Evolutionary conservation across 1,284 basidiomycete genomes (phyloP), one percentile per base, ranked within the genome.

Genomic region (Boletus mariae): DNA sequence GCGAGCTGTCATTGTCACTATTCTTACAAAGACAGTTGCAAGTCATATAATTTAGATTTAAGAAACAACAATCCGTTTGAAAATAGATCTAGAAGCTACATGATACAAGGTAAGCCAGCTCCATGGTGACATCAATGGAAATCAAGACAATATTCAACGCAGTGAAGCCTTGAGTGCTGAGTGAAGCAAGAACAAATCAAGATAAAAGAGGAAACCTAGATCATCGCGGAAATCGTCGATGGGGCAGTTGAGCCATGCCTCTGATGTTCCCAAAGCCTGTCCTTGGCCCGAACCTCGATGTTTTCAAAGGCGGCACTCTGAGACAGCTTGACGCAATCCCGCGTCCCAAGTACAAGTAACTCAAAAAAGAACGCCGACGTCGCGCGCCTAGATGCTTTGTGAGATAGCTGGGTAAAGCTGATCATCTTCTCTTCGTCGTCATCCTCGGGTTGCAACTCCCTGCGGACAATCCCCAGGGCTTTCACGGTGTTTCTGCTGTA

Each of bases 291-390:
- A 40, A 98, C 79, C 63, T 90, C 80, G 58, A 99, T 96, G 68
- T 95, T 92, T 58, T 87, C 90, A 65, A 93, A 98, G 0, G 90
- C 75, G 9, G 73, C 74, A 20, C 72, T 64, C 70, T 99, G 96
- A 15, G 83, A 73, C 45, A 98, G 73, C 61, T 86, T 84, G 61
- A 99, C 76, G 65, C 90, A 92, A 68, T 98, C 94, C 42, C 92
- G 86, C 1, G 95, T 98, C 9, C 92, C 89, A 2, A 99, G 83
- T 4, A 98, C 92, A 29, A 99, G 85, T 49, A 98, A 74, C 72
- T 99, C 96, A 66, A 98, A 99, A 80, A 99, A 99, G 80, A 99
- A 98, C 2, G 92, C 86, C 0, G 94, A 85, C 0, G 95, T 94
- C 4, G 94, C 96, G 44, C 93, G 85, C 49, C 92, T 86, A 8